Conservation (phyloP, 2,329 filamentous ascomycete species). For the Aspergillus puulaauensis region DNA sequence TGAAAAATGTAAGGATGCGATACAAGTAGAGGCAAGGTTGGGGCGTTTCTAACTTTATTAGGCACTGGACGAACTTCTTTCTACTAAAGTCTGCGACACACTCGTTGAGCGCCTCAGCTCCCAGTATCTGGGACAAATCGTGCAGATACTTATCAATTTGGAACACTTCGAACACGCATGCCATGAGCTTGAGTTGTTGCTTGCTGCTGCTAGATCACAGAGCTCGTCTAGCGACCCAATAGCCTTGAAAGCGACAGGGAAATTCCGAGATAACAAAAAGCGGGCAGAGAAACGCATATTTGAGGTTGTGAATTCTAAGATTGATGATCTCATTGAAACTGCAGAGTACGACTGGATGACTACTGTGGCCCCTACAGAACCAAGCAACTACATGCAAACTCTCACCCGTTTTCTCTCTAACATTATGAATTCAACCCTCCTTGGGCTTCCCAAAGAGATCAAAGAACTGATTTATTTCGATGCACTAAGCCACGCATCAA, state of each 20-base stretch:
- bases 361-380: slow-evolving; percentile 64
- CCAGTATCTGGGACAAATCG: slow-evolving; percentile 95
- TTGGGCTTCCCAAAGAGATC: slow-evolving; percentile 91
- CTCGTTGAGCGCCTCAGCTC: slow-evolving; percentile 85
- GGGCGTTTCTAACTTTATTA: slow-evolving; percentile 36
- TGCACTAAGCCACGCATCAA: slow-evolving; percentile 84
- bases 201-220: slow-evolving; percentile 81
- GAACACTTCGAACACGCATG: slow-evolving; percentile 97
- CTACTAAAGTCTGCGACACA: slow-evolving; percentile 84
- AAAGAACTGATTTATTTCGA: slow-evolving; percentile 99
- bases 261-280: slow-evolving; percentile 89
- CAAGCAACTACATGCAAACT: slow-evolving; percentile 93
- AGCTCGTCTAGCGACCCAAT: slow-evolving; percentile 76
- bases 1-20: slow-evolving; percentile 64
- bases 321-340: slow-evolving; percentile 94
- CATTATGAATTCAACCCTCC: slow-evolving; percentile 92
- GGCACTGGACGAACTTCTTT: slow-evolving; percentile 93
- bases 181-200: slow-evolving; percentile 79
- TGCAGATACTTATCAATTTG: slow-evolving; percentile 95
- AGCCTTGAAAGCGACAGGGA: slow-evolving; percentile 75
- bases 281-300: slow-evolving; percentile 97
- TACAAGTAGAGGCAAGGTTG: no score
- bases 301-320: slow-evolving; percentile 97
- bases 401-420: slow-evolving; percentile 89
- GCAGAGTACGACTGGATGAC: slow-evolving; percentile 92